phyloP scores from a whole-genome alignment of 176 grass and related monocot genomes.

The Carex kokanica region DNA sequence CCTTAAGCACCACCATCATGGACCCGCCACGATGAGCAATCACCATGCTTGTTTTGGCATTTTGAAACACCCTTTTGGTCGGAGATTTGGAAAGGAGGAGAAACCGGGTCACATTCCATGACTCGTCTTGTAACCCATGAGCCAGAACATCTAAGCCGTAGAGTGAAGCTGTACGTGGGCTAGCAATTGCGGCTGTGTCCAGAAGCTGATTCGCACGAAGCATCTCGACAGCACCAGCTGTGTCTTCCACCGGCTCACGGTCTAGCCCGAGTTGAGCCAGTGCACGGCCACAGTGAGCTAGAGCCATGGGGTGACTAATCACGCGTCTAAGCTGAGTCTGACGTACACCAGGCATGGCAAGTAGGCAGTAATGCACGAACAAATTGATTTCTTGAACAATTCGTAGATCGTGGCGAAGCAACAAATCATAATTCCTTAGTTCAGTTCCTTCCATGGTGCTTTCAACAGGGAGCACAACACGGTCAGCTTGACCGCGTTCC shows the following conservation, averaged over 20 bases:
- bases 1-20: constrained; percentile 82
- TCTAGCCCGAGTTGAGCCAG: constrained; percentile 62
- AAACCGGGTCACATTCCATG: constrained; percentile 94
- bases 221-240: constrained; percentile 90
- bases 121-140: constrained; percentile 83
- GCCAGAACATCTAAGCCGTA: constrained; percentile 82
- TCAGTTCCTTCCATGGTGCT: constrained; percentile 79
- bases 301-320: constrained; percentile 94
- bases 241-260: constrained; percentile 85
- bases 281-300: constrained; percentile 87
- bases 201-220: constrained; percentile 52
- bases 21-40: constrained; percentile 78
- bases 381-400: constrained; percentile 83
- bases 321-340: constrained; percentile 67
- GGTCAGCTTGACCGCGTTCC: constrained; percentile 59
- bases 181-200: constrained; percentile 93
- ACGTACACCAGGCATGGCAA: constrained; percentile 78
- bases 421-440: constrained; percentile 87
- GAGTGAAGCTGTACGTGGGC: constrained; percentile 62
- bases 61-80: not conserved
- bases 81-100: constrained; percentile 57
- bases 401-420: constrained; percentile 60
- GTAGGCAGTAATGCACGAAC: constrained; percentile 94
- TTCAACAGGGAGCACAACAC: constrained; percentile 74
- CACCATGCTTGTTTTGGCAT: constrained; percentile 80